These are phyloP conservation scores for Torulaspora globosa DNA, from an alignment of 1,139 yeast species.

Conservation along the genomic window DNA sequence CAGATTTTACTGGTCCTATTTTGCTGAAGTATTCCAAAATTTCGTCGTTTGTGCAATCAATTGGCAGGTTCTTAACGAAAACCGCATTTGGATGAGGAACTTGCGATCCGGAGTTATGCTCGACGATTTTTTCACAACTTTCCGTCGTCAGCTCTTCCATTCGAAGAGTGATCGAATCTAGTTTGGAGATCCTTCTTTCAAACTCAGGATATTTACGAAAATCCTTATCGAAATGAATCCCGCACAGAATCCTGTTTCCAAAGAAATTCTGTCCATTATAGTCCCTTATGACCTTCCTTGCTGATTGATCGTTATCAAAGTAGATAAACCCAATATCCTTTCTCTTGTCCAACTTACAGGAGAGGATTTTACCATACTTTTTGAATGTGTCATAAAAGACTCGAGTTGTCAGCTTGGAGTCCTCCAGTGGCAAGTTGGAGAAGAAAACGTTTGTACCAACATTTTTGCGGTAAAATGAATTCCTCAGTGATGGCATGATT, in stretches of 20 bases:
- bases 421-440: conserved; percentile 40
- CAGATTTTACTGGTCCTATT: conserved; percentile 43
- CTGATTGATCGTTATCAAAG: conserved; percentile 41
- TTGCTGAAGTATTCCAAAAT: conserved; percentile 39
- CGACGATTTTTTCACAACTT: conserved; percentile 11
- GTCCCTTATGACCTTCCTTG: conserved; percentile 40
- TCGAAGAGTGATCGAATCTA: conserved; percentile 26
- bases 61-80: conserved; percentile 45
- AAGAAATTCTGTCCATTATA: conserved; percentile 36
- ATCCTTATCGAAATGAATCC: conserved; percentile 44
- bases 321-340: conserved; percentile 47
- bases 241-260: conserved; percentile 39
- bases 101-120: conserved; percentile 10
- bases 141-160: conserved; percentile 28
- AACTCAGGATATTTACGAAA: conserved; percentile 36
- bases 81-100: conserved; percentile 37
- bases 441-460: conserved; percentile 37
- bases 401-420: conserved; percentile 39
- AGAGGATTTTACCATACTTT: conserved; percentile 41
- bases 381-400: conserved; percentile 44
- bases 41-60: conserved; percentile 38
- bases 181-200: conserved; percentile 26
- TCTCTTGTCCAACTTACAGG: conserved; percentile 44
- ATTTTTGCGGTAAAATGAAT: conserved; percentile 28
- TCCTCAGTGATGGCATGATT: conserved; percentile 50